Evolutionary conservation across 1,139 yeast species (phyloP).

Genomic region (Saccharomyces pastorianus): DNA sequence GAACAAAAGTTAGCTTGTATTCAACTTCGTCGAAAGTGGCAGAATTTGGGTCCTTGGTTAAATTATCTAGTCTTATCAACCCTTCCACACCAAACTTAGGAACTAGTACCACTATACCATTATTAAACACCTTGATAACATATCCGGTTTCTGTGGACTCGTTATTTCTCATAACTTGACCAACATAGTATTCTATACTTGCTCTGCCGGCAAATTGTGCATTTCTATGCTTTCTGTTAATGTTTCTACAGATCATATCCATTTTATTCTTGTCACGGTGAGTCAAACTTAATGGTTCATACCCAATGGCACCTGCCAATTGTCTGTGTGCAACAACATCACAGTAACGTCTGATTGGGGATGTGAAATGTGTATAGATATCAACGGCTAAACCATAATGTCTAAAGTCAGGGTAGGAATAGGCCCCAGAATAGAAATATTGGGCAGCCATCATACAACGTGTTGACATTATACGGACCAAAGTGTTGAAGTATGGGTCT

Average conservation of each 20-base stretch:
- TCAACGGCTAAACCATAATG: conserved; percentile 98
- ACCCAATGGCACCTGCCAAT: conserved; percentile 95
- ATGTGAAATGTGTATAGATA: conserved; percentile 95
- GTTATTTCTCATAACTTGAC: conserved; percentile 84
- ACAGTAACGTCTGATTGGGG: conserved; percentile 97
- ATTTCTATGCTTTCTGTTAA: conserved; percentile 89
- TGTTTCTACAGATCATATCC: conserved; percentile 82
- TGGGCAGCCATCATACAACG: conserved; percentile 99
- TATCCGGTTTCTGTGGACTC: conserved; percentile 81
- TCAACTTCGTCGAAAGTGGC: conserved; percentile 73
- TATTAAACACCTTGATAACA: conserved; percentile 83
- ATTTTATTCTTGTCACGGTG: conserved; percentile 86
- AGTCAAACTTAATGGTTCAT: conserved; percentile 70
- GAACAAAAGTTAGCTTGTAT: conserved; percentile 55
- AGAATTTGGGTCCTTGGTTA: conserved; percentile 54
- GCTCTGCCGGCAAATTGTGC: conserved; percentile 99
- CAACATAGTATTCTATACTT: conserved; percentile 93
- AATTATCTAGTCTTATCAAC: conserved; percentile 68
- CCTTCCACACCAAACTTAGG: conserved; percentile 98
- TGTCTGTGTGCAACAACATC: conserved; percentile 97
- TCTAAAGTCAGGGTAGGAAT: conserved; percentile 84
- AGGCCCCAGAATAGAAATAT: conserved; percentile 90
- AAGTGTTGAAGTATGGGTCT: conserved; percentile 88
- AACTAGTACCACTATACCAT: conserved; percentile 90
- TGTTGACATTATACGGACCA: conserved; percentile 93